These are phyloP conservation scores for Pseudogymnoascus sp. DNA, from an alignment of 2,329 filamentous ascomycete species.

Conservation along the genomic window DNA sequence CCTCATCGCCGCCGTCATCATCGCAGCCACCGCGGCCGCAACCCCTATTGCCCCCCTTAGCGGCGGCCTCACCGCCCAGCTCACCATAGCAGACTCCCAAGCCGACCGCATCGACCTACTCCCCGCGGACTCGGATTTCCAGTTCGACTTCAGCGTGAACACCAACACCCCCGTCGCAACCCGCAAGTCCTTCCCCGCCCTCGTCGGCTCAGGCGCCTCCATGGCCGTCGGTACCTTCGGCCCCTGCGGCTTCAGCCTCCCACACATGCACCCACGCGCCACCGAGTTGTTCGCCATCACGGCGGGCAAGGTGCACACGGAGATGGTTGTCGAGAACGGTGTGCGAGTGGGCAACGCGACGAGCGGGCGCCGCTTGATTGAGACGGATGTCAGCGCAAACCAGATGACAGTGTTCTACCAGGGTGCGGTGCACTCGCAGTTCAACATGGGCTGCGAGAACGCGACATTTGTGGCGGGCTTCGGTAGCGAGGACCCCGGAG, in stretches of 20 bases:
- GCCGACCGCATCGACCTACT: constrained; percentile 39
- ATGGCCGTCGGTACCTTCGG: constrained; percentile 41
- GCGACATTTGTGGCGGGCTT: constrained; percentile 46
- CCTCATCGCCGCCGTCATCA: constrained; percentile 30
- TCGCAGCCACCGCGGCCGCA: constrained; percentile 34
- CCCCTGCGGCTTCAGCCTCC: constrained; percentile 44
- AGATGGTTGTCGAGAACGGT: constrained; percentile 46
- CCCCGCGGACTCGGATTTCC: constrained; percentile 36
- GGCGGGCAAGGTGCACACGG: constrained; percentile 42
- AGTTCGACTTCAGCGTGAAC: constrained; percentile 46
- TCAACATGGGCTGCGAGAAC: constrained; percentile 46
- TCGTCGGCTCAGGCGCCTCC: constrained; percentile 40
- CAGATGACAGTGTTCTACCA: constrained; percentile 49
- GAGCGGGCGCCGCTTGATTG: constrained; percentile 33
- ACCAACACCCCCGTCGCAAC: constrained; percentile 46
- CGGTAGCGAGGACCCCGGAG: constrained; percentile 43
- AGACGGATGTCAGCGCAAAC: constrained; percentile 35
- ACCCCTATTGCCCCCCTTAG: constrained; percentile 28
- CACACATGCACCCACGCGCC: constrained; percentile 43
- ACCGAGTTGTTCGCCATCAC: constrained; percentile 43
- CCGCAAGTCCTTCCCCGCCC: constrained; percentile 34
- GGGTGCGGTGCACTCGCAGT: constrained; percentile 48
- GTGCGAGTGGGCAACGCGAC: constrained; percentile 35
- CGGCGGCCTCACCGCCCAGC: constrained; percentile 32
- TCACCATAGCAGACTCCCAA: constrained; percentile 36